Conservation (phyloP, 129 eudicot species). For the Escallonia herrerae region DNA sequence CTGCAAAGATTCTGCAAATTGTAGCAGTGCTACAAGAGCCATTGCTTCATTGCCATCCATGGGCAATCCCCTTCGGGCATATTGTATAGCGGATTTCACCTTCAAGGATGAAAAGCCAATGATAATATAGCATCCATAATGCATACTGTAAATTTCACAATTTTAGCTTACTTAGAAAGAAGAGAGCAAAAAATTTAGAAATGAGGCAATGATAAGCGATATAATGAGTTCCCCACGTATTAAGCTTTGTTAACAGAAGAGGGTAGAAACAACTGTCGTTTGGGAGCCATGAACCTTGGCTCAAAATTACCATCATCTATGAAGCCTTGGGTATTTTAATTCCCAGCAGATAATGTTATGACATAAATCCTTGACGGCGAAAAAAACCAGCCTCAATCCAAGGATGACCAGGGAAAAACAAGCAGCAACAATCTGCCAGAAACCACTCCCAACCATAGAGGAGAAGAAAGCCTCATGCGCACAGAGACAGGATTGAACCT, state of each 20-base stretch:
- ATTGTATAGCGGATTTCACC: slow-evolving; percentile 66
- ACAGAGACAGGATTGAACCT: too few relatives aligned
- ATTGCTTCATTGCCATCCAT: slow-evolving; percentile 65
- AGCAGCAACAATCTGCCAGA: too few relatives aligned
- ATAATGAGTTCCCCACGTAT: background rate
- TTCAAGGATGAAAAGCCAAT: slow-evolving; percentile 15
- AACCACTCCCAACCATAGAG: too few relatives aligned
- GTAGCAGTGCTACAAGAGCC: slow-evolving; percentile 48
- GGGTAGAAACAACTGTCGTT: background rate
- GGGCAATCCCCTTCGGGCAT: slow-evolving; percentile 55
- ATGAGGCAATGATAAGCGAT: background rate
- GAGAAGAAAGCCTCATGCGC: too few relatives aligned
- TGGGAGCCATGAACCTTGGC: too few relatives aligned
- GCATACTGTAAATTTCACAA: background rate
- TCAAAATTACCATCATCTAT: too few relatives aligned
- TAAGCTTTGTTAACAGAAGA: background rate
- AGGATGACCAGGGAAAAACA: too few relatives aligned
- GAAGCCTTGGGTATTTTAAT: too few relatives aligned
- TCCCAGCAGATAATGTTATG: too few relatives aligned
- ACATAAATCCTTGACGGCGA: too few relatives aligned
- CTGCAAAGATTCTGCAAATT: slow-evolving; percentile 65
- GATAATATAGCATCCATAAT: slow-evolving; percentile 5
- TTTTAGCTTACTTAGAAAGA: background rate
- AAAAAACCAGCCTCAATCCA: too few relatives aligned
- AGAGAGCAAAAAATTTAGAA: background rate